Conservation (phyloP, 2,329 filamentous ascomycete species). For the Talaromyces albobiverticillius region DNA sequence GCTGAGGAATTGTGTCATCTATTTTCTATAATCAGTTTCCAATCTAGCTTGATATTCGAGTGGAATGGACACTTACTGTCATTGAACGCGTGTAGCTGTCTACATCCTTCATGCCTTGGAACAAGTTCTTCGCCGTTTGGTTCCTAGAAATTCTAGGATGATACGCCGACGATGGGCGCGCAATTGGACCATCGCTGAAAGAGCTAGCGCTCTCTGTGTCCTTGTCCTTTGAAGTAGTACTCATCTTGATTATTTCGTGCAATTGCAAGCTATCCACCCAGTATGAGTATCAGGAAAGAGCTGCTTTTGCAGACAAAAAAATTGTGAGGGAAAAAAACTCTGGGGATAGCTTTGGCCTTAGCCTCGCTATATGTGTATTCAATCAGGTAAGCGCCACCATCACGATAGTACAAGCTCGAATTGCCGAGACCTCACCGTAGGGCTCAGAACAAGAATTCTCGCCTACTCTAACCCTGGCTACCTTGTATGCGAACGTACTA, state of each 20-base stretch:
- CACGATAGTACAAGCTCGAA: not conserved
- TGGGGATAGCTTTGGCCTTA: not conserved
- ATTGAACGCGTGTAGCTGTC: constrained; percentile 13
- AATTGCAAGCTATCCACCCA: not conserved
- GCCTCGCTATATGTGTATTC: not conserved
- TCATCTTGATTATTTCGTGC: not conserved
- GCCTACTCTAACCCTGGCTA: constrained; percentile 1
- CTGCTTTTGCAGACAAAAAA: not conserved
- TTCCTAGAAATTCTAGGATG: constrained; percentile 1
- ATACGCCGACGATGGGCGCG: not conserved
- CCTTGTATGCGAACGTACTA: not conserved
- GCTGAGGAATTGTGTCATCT: constrained; percentile 14
- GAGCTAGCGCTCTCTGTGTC: no score
- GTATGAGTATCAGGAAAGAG: not conserved
- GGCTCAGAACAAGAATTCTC: not conserved
- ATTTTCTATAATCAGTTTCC: not conserved
- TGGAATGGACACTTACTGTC: not conserved
- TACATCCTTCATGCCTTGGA: constrained; percentile 10
- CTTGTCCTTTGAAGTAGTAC: not conserved
- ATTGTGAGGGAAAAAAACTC: not conserved
- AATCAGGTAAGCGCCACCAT: not conserved
- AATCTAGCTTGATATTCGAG: not conserved
- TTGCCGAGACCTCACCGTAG: not conserved
- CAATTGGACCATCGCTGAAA: constrained; percentile 1
- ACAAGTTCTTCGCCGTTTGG: constrained; percentile 8